Evolutionary conservation across 169 alveolate genomes (phyloP).

Genomic region (Cyclospora cayetanensis): DNA sequence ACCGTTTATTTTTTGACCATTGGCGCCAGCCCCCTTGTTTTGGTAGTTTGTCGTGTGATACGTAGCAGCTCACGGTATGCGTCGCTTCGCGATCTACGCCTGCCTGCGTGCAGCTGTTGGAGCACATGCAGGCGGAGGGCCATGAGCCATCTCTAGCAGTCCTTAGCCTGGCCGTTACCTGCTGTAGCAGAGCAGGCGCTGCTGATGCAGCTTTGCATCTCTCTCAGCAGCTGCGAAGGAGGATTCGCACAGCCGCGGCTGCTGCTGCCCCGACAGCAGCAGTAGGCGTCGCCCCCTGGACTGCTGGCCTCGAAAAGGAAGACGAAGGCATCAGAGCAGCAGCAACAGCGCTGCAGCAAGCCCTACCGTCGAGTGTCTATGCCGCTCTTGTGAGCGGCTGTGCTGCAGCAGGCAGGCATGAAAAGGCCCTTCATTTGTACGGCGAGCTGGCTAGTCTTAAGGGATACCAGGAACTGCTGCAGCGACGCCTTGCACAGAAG

Average conservation of each 20-base stretch:
- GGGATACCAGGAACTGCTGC: conserved; percentile 60
- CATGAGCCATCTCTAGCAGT: conserved; percentile 64
- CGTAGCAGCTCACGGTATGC: too few species aligned
- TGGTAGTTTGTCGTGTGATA: too few species aligned
- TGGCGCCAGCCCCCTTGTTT: too few species aligned
- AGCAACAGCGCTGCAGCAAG: conserved; percentile 40
- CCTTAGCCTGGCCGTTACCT: conserved; percentile 46
- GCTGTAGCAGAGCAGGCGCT: conserved; percentile 58
- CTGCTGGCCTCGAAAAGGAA: conserved; percentile 37
- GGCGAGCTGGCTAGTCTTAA: background rate
- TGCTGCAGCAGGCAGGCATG: conserved; percentile 41
- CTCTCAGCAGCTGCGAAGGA: conserved; percentile 60
- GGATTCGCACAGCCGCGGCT: conserved; percentile 57
- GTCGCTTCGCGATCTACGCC: too few species aligned
- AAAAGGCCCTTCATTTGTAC: conserved; percentile 40
- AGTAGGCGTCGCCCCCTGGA: conserved; percentile 32
- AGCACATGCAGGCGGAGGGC: conserved; percentile 58
- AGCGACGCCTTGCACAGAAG: conserved; percentile 21
- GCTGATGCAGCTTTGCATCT: conserved; percentile 55
- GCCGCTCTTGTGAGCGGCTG: conserved; percentile 54
- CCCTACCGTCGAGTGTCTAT: conserved; percentile 47
- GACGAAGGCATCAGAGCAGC: conserved; percentile 19
- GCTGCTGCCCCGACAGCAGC: conserved; percentile 57
- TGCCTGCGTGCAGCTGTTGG: conserved; percentile 40
- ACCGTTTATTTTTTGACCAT: too few species aligned